These are phyloP conservation scores for Venturia nashicola DNA, from an alignment of 2,329 filamentous ascomycete genomes.

Conservation along the genomic window DNA sequence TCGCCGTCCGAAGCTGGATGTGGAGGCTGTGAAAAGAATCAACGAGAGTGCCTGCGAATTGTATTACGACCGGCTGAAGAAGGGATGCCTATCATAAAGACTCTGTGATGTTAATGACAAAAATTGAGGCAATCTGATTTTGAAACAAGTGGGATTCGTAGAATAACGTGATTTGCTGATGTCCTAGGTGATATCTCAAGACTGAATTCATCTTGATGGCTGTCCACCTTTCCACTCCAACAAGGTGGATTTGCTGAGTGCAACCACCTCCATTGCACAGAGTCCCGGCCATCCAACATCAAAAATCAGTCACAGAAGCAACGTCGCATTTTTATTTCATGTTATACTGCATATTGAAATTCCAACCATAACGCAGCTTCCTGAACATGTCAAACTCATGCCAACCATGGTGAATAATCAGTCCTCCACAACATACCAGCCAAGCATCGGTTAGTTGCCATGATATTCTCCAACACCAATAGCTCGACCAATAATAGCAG, in stretches of 20 bases:
- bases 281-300: background rate
- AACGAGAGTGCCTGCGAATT: slow-evolving; percentile 39
- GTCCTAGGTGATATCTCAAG: too few species aligned
- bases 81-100: background rate
- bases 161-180: too few species aligned
- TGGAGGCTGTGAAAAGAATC: slow-evolving; percentile 42
- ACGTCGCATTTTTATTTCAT: background rate
- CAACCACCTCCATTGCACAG: too few species aligned
- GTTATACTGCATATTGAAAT: background rate
- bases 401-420: background rate
- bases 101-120: too few species aligned
- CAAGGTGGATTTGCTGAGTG: too few species aligned
- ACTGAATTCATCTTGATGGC: too few species aligned
- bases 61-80: slow-evolving; percentile 25
- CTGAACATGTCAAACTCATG: background rate
- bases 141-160: too few species aligned
- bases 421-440: background rate
- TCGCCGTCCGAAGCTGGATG: slow-evolving; percentile 46
- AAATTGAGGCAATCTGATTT: too few species aligned
- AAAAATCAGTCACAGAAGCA: background rate
- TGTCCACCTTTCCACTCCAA: too few species aligned
- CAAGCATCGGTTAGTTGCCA: background rate
- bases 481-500: background rate
- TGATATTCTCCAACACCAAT: background rate
- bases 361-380: background rate